Evolutionary conservation across 2,329 filamentous ascomycete species (phyloP).

Genomic region (Emericellopsis cladophorae): DNA sequence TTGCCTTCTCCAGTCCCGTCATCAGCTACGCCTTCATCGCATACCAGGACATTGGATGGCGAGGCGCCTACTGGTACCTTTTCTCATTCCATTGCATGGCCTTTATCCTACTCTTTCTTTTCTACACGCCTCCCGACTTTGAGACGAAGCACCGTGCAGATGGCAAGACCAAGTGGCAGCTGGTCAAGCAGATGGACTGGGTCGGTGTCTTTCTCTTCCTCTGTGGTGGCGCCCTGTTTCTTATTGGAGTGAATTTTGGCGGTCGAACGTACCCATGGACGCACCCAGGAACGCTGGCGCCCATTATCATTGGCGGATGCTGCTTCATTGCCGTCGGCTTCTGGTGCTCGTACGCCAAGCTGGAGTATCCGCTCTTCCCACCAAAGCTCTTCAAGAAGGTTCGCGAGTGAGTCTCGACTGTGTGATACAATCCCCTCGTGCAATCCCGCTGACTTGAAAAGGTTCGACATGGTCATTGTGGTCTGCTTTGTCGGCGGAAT

Average conservation of each 20-base stretch:
- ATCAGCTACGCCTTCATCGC: conserved; percentile 18
- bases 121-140: conserved; percentile 22
- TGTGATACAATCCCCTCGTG: neutral
- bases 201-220: conserved; percentile 14
- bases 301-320: conserved; percentile 15
- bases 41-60: conserved; percentile 13
- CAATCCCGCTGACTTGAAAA: neutral
- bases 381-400: conserved; percentile 12
- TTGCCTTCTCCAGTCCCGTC: conserved; percentile 13
- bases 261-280: conserved; percentile 15
- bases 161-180: conserved; percentile 11
- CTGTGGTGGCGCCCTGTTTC: conserved; percentile 11
- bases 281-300: conserved; percentile 12
- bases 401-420: conserved; percentile 6
- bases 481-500: conserved; percentile 17
- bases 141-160: conserved; percentile 17
- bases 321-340: conserved; percentile 14
- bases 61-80: conserved; percentile 19
- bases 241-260: conserved; percentile 16
- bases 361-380: conserved; percentile 16
- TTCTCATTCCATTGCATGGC: conserved; percentile 16
- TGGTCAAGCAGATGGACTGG: conserved; percentile 12
- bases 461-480: conserved; percentile 15
- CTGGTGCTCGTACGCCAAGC: conserved; percentile 12
- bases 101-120: conserved; percentile 10